Percentiles rank a stretch among this genome's conserved stretches.
Conservation (phyloP, 1,284 basidiomycete species). For the Heterobasidion parviporum region DNA sequence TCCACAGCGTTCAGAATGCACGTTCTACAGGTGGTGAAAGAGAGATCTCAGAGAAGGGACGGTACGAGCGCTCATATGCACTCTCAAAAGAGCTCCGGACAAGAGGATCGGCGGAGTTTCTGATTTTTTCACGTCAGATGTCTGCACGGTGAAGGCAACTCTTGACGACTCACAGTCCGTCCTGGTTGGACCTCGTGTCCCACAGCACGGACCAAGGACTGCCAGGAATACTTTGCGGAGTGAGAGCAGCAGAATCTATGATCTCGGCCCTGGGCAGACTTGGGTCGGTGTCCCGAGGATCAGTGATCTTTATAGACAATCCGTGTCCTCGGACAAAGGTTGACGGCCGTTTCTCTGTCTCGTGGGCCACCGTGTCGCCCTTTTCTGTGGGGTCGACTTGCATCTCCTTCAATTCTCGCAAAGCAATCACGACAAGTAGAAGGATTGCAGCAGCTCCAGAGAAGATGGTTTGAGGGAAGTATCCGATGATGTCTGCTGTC, state of each 20-base stretch:
- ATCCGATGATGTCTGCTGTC: constrained; percentile 40
- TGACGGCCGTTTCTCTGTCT: not conserved
- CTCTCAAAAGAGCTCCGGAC: not conserved
- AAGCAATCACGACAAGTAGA: constrained; percentile 34
- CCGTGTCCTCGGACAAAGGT: no score
- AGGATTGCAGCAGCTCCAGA: constrained; percentile 29
- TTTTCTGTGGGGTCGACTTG: not conserved
- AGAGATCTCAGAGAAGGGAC: not conserved
- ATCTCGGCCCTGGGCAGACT: not conserved
- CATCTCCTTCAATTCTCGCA: constrained; percentile 28
- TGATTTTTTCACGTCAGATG: not conserved
- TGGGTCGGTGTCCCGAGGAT: not conserved
- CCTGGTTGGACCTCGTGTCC: not conserved
- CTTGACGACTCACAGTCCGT: not conserved
- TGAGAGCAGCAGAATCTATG: not conserved
- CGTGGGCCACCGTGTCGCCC: not conserved
- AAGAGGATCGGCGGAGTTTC: not conserved
- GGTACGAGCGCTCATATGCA: not conserved
- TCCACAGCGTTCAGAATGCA: no score
- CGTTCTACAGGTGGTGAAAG: not conserved
- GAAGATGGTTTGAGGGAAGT: constrained; percentile 50
- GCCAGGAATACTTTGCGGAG: not conserved
- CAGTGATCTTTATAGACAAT: not conserved
- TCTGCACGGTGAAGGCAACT: not conserved
- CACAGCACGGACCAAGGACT: not conserved